phyloP scores from a whole-genome alignment of 2,329 filamentous ascomycete species.

The Coniochaeta pulveracea region DNA sequence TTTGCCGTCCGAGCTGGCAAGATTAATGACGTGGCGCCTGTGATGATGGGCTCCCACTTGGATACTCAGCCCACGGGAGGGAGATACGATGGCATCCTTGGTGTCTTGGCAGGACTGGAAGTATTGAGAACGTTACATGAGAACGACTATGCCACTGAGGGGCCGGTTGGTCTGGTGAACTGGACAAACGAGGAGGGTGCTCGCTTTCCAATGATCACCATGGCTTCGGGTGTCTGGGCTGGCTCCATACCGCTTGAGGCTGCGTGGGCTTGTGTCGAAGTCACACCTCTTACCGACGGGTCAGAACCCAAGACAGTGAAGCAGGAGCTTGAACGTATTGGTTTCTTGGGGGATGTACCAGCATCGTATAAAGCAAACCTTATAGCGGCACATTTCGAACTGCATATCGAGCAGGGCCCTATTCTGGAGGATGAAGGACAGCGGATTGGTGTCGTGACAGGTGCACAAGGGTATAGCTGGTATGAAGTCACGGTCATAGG shows the following conservation, averaged over 20 bases:
- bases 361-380: constrained; percentile 48
- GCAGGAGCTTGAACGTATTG: constrained; percentile 59
- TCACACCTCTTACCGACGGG: constrained; percentile 33
- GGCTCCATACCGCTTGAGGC: constrained; percentile 48
- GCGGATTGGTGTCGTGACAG: constrained; percentile 59
- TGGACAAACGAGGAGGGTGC: constrained; percentile 81
- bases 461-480: constrained; percentile 68
- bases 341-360: constrained; percentile 50
- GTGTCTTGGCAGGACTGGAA: constrained; percentile 63
- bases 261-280: constrained; percentile 51
- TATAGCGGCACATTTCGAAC: constrained; percentile 68
- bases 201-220: constrained; percentile 65
- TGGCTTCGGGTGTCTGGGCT: constrained; percentile 67
- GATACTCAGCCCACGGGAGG: constrained; percentile 56
- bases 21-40: constrained; percentile 36
- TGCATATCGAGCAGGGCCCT: constrained; percentile 79
- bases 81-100: constrained; percentile 67
- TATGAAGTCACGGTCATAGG: constrained; percentile 56
- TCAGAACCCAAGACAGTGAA: constrained; percentile 45
- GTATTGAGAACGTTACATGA: constrained; percentile 59
- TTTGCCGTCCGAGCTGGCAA: constrained; percentile 61
- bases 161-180: constrained; percentile 63
- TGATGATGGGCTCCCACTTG: constrained; percentile 60
- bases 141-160: constrained; percentile 55
- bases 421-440: constrained; percentile 54